Evolutionary conservation across 1,284 basidiomycete species (phyloP).

Genomic region (Ganoderma resinaceum): DNA sequence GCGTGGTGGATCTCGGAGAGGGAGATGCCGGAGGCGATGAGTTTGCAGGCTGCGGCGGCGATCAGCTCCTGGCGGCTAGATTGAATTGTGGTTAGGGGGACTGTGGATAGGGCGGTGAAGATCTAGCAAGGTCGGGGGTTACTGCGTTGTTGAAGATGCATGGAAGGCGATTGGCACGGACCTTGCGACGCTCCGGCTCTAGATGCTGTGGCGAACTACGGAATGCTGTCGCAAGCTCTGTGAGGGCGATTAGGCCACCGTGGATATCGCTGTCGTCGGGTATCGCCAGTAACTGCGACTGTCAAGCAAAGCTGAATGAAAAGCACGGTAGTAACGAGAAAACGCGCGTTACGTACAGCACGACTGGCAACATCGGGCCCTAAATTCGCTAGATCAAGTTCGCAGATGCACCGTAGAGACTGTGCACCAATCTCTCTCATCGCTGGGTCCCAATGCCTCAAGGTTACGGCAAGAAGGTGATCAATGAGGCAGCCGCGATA

Average conservation of each 20-base stretch:
- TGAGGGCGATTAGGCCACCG: constrained; percentile 80
- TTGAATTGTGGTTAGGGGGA: constrained; percentile 67
- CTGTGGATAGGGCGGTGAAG: constrained; percentile 59
- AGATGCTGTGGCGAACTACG: constrained; percentile 39
- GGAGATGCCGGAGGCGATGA: constrained; percentile 76
- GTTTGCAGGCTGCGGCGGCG: constrained; percentile 74
- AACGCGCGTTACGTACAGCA: constrained; percentile 52
- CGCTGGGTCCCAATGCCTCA: constrained; percentile 90
- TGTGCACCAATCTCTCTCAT: constrained; percentile 87
- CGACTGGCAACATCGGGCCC: constrained; percentile 56
- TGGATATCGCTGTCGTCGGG: constrained; percentile 81
- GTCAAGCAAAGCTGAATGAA: constrained; percentile 16
- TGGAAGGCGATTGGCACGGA: constrained; percentile 27
- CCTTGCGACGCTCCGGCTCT: constrained; percentile 48
- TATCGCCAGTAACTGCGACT: constrained; percentile 69
- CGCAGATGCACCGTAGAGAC: constrained; percentile 75
- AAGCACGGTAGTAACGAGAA: constrained; percentile 2
- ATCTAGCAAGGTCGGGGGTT: constrained; percentile 47
- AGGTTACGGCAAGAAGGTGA: constrained; percentile 77
- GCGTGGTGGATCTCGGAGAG: constrained; percentile 55
- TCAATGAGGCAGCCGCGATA: constrained; percentile 79
- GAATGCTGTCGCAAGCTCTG: constrained; percentile 71
- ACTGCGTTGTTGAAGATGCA: constrained; percentile 9
- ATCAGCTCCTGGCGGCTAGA: constrained; percentile 79
- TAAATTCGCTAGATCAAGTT: constrained; percentile 62